Evolutionary conservation across 2,329 filamentous ascomycete genomes (phyloP), one percentile per base, ranked within the genome.

Genomic region (Tothia fuscella): DNA sequence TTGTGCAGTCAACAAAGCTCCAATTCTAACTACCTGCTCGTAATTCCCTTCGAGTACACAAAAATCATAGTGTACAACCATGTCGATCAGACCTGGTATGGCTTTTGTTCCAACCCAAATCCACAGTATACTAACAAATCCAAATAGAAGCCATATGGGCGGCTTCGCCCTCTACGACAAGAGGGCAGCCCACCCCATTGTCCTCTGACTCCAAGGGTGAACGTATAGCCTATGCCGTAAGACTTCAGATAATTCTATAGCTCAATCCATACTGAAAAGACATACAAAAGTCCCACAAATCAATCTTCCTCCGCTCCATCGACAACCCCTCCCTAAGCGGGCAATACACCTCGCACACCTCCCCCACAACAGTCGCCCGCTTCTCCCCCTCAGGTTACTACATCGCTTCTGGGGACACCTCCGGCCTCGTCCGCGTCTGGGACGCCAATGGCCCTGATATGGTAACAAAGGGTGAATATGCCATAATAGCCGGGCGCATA

Each of bases 361-460:
- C 83, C 34, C 73, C 80, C 48, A 94, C 91, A 1, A 94, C 87
- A 3, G 85, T 96, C 48, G 91, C 91, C 34, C 83, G 87, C 42
- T 96, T 98, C 68, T 77, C 89, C 2, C 91, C 91, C 5, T 93
- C 83, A 35, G 88, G 89, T 47, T 96, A 87, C 71, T 96, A 94
- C 59, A 74, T 96, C 46, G 91, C 91, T 29, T 93, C 84, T 50
- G 91, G 89, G 52, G 91, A 98, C 65, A 76, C 78, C 10, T 78
- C 81, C 1, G 91, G 91, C 38, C 72, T 76, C 33, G 86, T 98
- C 31, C 78, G 84, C 49, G 83, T 98, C 4, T 98, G 91, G 91
- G 89, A 96, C 60, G 76, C 72, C 49, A 78, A 83, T 10, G 80
- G 89, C 42, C 84, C 86, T 51, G 87, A 87, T 34, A 84, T 80